Evolutionary conservation across 1,284 basidiomycete genomes (phyloP).

Genomic region (Mycena citricolor): DNA sequence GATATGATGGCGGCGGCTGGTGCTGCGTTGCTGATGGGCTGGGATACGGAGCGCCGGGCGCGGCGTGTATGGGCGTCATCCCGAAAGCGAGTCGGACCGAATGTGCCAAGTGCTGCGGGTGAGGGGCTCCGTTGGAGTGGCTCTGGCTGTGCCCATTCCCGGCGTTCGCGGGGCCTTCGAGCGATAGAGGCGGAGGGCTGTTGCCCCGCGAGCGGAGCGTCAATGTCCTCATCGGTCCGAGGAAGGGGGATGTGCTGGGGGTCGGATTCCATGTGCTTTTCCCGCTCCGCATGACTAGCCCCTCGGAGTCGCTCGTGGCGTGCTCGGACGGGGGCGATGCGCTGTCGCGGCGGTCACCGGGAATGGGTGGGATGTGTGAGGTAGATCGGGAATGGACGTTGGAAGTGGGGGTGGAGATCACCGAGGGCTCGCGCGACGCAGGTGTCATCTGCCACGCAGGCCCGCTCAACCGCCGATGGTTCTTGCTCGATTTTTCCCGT

Average conservation of each 20-base stretch:
- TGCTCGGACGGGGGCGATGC: slow-evolving; percentile 8
- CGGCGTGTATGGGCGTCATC: slow-evolving; percentile 78
- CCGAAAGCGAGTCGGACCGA: slow-evolving; percentile 83
- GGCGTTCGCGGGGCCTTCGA: slow-evolving; percentile 42
- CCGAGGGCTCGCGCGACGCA: slow-evolving; percentile 30
- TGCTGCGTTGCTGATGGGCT: slow-evolving; percentile 13
- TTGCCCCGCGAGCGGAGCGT: slow-evolving; percentile 68
- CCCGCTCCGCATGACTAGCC: slow-evolving; percentile 9
- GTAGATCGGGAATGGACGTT: slow-evolving; percentile 39
- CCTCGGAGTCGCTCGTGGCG: slow-evolving; percentile 10
- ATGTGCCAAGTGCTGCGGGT: slow-evolving; percentile 70
- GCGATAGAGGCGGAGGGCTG: slow-evolving; percentile 41
- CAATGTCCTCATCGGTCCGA: slow-evolving; percentile 76
- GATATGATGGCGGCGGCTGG: slow-evolving; percentile 37
- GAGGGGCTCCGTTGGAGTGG: slow-evolving; percentile 39
- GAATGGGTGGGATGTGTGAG: slow-evolving; percentile 9
- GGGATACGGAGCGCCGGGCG: slow-evolving; percentile 21
- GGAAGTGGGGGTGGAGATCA: slow-evolving; percentile 22
- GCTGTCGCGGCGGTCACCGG: slow-evolving; percentile 1
- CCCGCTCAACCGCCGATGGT: slow-evolving; percentile 46
- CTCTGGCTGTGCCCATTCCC: slow-evolving; percentile 53
- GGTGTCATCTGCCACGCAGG: slow-evolving; percentile 52
- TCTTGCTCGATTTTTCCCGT: slow-evolving; percentile 26
- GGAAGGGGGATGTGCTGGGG: slow-evolving; percentile 79
- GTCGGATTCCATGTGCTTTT: slow-evolving; percentile 32